A percentile compares a stretch with the other conserved stretches of the same genome.
These are phyloP conservation scores for Scutellaria minor DNA, from an alignment of 257 asterid species.

Conservation along the genomic window DNA sequence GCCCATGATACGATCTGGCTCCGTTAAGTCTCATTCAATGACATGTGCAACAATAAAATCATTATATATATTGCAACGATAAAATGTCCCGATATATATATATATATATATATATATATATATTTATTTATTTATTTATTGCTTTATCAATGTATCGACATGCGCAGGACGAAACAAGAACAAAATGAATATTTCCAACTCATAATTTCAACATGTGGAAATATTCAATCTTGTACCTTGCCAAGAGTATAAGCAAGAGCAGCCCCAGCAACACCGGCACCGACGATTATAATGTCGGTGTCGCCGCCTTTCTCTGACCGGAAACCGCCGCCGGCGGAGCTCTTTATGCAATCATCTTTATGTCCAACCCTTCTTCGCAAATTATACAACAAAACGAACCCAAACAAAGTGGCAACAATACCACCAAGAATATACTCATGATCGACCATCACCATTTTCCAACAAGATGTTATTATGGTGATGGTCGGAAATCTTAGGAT, in stretches of 20 bases:
- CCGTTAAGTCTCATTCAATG: slow-evolving; percentile 64
- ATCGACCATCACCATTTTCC: slow-evolving; percentile 38
- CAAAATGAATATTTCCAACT: no score
- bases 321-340: slow-evolving; percentile 14
- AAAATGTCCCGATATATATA: neutral
- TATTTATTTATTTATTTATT: no score
- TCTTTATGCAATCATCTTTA: slow-evolving; percentile 18
- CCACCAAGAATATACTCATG: slow-evolving; percentile 37
- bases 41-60: no score
- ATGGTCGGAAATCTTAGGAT: slow-evolving; percentile 2
- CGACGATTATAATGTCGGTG: slow-evolving; percentile 53
- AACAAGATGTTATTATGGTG: neutral
- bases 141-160: no score
- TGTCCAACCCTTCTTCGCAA: slow-evolving; percentile 30
- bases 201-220: no score
- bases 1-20: slow-evolving; percentile 72
- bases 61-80: neutral
- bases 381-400: slow-evolving; percentile 35
- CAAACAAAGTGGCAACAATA: slow-evolving; percentile 47
- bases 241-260: slow-evolving; percentile 60
- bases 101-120: no score
- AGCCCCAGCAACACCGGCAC: slow-evolving; percentile 66
- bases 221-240: slow-evolving; percentile 41
- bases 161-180: no score
- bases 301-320: slow-evolving; percentile 23